Base-by-base conservation (phyloP, 768 basidiomycete species). In the Tricholoma hemisulphureum region DNA sequence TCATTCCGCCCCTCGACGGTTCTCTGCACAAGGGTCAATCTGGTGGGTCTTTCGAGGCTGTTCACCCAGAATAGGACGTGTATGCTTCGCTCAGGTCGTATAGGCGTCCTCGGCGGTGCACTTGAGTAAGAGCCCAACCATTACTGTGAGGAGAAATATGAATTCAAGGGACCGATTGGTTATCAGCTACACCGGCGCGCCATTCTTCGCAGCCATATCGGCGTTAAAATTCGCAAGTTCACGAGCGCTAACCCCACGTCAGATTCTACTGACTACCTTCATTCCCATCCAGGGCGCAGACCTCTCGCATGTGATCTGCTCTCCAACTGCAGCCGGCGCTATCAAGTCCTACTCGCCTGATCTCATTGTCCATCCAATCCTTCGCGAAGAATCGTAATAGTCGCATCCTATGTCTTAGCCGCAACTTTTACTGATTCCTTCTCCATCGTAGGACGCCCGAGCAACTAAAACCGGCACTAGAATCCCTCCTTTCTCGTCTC, bases 301-400 rank as follows among this genome's bases (percentile, higher is more conserved):
- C 72, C 80, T 98, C 20, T 95, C 95, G 21, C 97, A 98, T 79
- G 93, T 98, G 58, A 96, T 98, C 55, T 99, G 97, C 74, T 88
- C 95, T 6, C 96, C 96, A 0, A 86, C 84, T 0, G 96, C 97
- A 6, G 93, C 94, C 24, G 81, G 81, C 4, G 89, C 94, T 45
- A 99, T 99, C 79, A 99, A 99, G 75, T 89, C 91, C 0, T 99
- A 98, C 71, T 95, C 93, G 3, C 95, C 95, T 1, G 95, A 99
- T 73, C 75, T 99, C 43, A 99, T 99, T 67, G 97, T 99, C 0
- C 96, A 99, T 67, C 95, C 93, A 1, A 92, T 98, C 55, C 80
- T 99, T 5, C 75, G 80, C 26, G 82, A 88, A 69, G 82, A 86
- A 51, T 73, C 76, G 86, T 91, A 71, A 58, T 87, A 20, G 54